A percentile compares a stretch with the other conserved stretches of the same genome.
Conservation (phyloP, 2,329 filamentous ascomycete genomes). For the Harringtonia lauricola region DNA sequence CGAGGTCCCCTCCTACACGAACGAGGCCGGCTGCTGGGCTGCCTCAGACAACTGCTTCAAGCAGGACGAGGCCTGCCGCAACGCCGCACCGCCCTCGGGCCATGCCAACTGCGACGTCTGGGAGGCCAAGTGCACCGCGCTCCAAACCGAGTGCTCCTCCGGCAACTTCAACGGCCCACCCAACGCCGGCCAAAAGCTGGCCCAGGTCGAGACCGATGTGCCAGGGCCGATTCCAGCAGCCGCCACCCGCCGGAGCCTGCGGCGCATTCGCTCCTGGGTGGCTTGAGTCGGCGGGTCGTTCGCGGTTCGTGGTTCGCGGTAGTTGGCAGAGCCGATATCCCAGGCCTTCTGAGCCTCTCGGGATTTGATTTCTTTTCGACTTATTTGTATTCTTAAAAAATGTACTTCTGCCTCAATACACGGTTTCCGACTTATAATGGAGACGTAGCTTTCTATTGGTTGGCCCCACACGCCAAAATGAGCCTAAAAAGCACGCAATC, state of each 20-base stretch:
- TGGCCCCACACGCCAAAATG: background rate
- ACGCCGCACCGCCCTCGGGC: slow-evolving; percentile 46
- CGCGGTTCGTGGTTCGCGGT: too few species aligned
- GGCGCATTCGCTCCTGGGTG: too few species aligned
- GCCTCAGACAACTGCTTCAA: slow-evolving; percentile 43
- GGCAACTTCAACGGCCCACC: slow-evolving; percentile 37
- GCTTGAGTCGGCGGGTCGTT: too few species aligned
- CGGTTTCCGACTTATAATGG: too few species aligned
- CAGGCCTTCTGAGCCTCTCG: too few species aligned
- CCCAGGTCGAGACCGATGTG: slow-evolving; percentile 18
- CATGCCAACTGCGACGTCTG: slow-evolving; percentile 47
- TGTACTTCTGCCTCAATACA: too few species aligned
- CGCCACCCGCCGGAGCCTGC: background rate
- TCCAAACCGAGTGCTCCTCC: slow-evolving; percentile 31
- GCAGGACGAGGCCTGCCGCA: slow-evolving; percentile 50
- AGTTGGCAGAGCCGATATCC: too few species aligned
- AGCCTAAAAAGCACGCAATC: slow-evolving; percentile 14
- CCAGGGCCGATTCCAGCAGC: slow-evolving; percentile 22
- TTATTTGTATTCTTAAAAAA: too few species aligned
- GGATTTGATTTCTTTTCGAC: too few species aligned
- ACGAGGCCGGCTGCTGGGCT: slow-evolving; percentile 49
- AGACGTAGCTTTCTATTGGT: too few species aligned
- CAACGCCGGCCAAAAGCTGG: slow-evolving; percentile 25
- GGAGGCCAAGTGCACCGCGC: slow-evolving; percentile 47
- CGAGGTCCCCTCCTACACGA: slow-evolving; percentile 45